phyloP scores from a whole-genome alignment of 208 protist species.

The Leishmania mexicana region DNA sequence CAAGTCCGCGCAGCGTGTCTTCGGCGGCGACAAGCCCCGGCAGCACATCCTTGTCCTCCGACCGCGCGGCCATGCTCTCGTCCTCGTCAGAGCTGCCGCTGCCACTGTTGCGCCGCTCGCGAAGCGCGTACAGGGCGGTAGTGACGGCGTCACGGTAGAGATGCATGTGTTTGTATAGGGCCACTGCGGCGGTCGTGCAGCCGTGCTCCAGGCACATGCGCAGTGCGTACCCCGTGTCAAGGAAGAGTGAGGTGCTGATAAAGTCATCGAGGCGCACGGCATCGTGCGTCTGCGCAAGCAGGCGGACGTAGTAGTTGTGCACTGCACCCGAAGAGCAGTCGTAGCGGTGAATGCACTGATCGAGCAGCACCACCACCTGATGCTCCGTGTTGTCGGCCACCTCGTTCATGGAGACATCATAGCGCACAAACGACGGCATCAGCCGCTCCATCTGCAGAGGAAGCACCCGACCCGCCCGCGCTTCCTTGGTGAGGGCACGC shows the following conservation, averaged over 20 bases:
- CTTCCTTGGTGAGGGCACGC: conserved; percentile 45
- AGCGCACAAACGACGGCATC: conserved; percentile 93
- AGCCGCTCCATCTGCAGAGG: conserved; percentile 80
- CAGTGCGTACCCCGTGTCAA: conserved; percentile 93
- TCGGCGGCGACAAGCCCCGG: conserved; percentile 70
- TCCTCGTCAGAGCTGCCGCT: neutral
- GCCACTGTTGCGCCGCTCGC: neutral
- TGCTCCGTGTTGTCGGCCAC: conserved; percentile 66
- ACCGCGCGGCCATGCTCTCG: too few relatives aligned
- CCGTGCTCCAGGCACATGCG: conserved; percentile 84
- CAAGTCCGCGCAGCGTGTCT: conserved; percentile 73
- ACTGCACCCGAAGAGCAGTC: conserved; percentile 84
- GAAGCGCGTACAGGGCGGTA: conserved; percentile 59
- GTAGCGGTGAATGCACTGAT: conserved; percentile 87
- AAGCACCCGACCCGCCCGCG: conserved; percentile 46
- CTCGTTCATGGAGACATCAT: conserved; percentile 71
- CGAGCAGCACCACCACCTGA: conserved; percentile 93
- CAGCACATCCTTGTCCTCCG: conserved; percentile 26
- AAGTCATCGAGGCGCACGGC: conserved; percentile 76
- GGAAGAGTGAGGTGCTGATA: conserved; percentile 76
- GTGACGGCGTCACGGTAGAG: conserved; percentile 96
- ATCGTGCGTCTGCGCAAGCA: conserved; percentile 86
- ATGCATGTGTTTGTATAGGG: conserved; percentile 91
- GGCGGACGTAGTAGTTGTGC: conserved; percentile 94
- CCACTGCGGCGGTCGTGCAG: conserved; percentile 76